phyloP scores from a whole-genome alignment of 129 eudicot genomes.

The Arctium minus region DNA sequence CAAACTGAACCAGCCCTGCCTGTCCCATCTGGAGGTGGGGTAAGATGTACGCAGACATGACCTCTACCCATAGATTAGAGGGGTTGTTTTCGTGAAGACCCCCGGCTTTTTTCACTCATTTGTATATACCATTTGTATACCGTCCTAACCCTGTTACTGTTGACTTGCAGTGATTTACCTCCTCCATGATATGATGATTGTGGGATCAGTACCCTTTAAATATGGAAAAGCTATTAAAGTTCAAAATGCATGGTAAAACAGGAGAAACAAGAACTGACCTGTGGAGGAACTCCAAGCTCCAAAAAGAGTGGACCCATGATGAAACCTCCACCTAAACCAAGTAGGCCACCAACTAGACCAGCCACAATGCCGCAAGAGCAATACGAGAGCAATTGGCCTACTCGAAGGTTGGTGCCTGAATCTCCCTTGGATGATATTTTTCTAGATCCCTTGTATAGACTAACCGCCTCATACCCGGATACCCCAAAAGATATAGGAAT shows the following conservation, averaged over 20 bases:
- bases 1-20: neutral
- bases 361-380: conserved; percentile 64
- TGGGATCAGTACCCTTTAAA: neutral
- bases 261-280: conserved; percentile 35
- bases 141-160: too few species aligned
- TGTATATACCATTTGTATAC: too few species aligned
- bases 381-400: conserved; percentile 56
- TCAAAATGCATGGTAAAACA: neutral
- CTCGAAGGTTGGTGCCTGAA: conserved; percentile 38
- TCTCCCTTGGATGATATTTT: conserved; percentile 69
- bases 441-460: conserved; percentile 63
- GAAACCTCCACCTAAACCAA: conserved; percentile 94
- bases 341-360: conserved; percentile 89
- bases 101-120: too few species aligned
- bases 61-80: neutral
- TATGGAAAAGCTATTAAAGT: neutral
- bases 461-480: conserved; percentile 70
- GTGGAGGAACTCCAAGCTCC: conserved; percentile 97
- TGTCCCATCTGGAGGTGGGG: neutral
- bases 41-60: neutral
- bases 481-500: conserved; percentile 82
- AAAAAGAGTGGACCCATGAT: conserved; percentile 91
- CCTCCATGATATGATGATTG: too few species aligned
- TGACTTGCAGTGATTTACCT: too few species aligned
- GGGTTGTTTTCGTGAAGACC: too few species aligned